These are phyloP conservation scores for Ottelia alismoides DNA, from an alignment of 106 monocot species.

Conservation along the genomic window DNA sequence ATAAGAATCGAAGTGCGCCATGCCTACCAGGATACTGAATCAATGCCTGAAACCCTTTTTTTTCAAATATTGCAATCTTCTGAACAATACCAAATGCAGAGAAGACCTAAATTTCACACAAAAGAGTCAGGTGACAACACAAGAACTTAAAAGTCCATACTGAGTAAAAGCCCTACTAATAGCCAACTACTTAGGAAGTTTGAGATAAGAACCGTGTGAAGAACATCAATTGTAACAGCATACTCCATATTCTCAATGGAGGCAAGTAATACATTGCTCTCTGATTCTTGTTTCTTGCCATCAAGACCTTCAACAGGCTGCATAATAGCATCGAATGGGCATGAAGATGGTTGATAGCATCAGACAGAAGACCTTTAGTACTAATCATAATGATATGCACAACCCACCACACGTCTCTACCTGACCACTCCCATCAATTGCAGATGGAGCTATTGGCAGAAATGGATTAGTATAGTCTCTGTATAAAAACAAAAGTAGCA, in stretches of 20 bases:
- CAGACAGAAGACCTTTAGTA: too few relatives aligned
- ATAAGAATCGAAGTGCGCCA: too few relatives aligned
- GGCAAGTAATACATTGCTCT: conserved; percentile 48
- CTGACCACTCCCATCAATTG: conserved; percentile 32
- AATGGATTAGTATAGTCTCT: conserved; percentile 56
- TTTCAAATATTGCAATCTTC: conserved; percentile 55
- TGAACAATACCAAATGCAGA: conserved; percentile 45
- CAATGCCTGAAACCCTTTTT: conserved; percentile 50
- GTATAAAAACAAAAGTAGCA: background rate
- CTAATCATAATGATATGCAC: too few relatives aligned
- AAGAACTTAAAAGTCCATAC: background rate
- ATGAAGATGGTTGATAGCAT: background rate
- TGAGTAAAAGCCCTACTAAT: too few relatives aligned
- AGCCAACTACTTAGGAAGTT: background rate
- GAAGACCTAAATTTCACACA: too few relatives aligned
- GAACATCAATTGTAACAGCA: conserved; percentile 44
- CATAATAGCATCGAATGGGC: background rate
- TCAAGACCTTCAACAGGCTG: conserved; percentile 16
- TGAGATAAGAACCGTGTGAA: conserved; percentile 25
- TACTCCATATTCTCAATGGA: conserved; percentile 53
- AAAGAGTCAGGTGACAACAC: background rate
- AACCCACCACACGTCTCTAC: conserved; percentile 2
- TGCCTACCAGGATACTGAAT: conserved; percentile 45
- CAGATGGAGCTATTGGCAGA: conserved; percentile 43
- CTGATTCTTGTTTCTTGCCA: conserved; percentile 35